Conservation (phyloP, 1,284 basidiomycete genomes). For the Schizopora paradoxa region DNA sequence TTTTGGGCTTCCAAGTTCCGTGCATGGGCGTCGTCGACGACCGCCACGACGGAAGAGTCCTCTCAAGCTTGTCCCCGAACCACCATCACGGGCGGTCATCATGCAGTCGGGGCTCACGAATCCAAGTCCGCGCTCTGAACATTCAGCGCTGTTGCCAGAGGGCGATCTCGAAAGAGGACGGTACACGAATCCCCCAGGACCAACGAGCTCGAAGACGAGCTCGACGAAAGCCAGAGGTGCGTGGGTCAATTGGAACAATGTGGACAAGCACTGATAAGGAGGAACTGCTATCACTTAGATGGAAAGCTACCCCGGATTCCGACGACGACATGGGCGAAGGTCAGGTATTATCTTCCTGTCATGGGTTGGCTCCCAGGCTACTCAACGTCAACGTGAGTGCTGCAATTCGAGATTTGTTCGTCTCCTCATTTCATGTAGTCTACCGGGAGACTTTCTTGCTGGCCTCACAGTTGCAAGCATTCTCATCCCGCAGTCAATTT, state of each 20-base stretch:
- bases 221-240: neutral
- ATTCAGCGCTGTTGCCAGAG: neutral
- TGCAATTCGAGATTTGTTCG: neutral
- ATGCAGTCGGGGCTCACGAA: neutral
- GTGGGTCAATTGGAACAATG: neutral
- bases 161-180: neutral
- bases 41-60: no score
- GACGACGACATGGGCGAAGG: constrained; percentile 23
- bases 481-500: constrained; percentile 89
- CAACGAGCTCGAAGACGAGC: neutral
- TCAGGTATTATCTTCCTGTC: constrained; percentile 67
- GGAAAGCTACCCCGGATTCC: neutral
- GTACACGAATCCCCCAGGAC: neutral
- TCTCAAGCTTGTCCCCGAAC: no score
- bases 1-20: no score
- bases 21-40: no score
- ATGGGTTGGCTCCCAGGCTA: constrained; percentile 84
- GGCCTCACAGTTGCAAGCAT: constrained; percentile 87
- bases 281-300: constrained; percentile 1
- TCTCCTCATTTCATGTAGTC: constrained; percentile 35
- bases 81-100: no score
- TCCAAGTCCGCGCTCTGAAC: neutral
- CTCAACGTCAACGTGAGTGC: constrained; percentile 58
- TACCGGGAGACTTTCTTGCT: constrained; percentile 78
- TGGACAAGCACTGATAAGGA: neutral